Evolutionary conservation across 768 basidiomycete genomes (phyloP).

Genomic region (Boletus subparvulus): DNA sequence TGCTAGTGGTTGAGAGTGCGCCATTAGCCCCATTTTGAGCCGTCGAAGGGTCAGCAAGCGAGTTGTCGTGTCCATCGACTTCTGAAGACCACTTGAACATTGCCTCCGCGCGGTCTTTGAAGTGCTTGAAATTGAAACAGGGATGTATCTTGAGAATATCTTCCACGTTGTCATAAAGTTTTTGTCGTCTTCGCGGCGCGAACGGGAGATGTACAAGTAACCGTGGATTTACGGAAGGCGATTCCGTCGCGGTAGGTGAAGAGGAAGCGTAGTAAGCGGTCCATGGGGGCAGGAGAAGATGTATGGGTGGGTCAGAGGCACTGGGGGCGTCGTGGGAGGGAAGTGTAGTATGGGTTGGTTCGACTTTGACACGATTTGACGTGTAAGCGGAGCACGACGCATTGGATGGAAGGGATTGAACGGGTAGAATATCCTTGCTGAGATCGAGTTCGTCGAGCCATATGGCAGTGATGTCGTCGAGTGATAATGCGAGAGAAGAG

Average conservation of each 20-base stretch:
- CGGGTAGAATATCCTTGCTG: constrained; percentile 24
- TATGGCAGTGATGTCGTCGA: constrained; percentile 57
- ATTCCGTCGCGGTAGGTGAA: constrained; percentile 23
- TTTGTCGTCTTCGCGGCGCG: constrained; percentile 36
- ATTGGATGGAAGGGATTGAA: constrained; percentile 15
- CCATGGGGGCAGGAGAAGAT: constrained; percentile 21
- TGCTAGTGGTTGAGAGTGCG: constrained; percentile 15
- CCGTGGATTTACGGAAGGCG: constrained; percentile 37
- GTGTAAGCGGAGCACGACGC: constrained; percentile 17
- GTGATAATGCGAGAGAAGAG: constrained; percentile 51
- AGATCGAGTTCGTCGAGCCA: constrained; percentile 60
- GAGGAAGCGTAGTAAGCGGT: constrained; percentile 22
- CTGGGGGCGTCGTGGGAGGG: constrained; percentile 19
- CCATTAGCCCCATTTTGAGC: constrained; percentile 35
- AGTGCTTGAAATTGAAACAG: constrained; percentile 49
- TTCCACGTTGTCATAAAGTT: constrained; percentile 39
- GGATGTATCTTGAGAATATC: constrained; percentile 49
- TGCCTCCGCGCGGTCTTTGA: constrained; percentile 42
- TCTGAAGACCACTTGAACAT: constrained; percentile 45
- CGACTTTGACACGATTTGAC: constrained; percentile 33
- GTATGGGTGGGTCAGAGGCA: constrained; percentile 22
- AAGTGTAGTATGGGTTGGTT: constrained; percentile 31
- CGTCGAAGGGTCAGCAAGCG: constrained; percentile 8
- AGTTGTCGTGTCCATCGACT: constrained; percentile 20
- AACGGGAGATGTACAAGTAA: constrained; percentile 43